phyloP scores from a whole-genome alignment of 2,329 filamentous ascomycete genomes.

The Proliferodiscus dingleyae region DNA sequence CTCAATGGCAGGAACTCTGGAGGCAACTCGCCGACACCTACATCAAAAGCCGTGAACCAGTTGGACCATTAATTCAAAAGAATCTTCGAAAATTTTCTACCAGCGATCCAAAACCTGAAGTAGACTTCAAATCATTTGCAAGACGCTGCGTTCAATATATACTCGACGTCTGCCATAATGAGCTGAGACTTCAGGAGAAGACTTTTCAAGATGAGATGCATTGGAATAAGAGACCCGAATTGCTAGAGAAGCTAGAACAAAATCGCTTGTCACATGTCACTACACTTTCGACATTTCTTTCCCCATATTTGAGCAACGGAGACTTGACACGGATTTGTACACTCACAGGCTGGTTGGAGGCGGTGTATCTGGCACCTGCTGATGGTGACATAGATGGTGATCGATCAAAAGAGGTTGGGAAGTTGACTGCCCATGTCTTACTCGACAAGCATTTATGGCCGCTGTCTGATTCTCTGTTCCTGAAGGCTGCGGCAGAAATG shows the following conservation, averaged over 20 bases:
- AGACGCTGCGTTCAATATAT: slow-evolving; percentile 27
- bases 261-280: slow-evolving; percentile 26
- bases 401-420: slow-evolving; percentile 19
- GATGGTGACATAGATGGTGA: slow-evolving; percentile 24
- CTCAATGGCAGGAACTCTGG: slow-evolving; percentile 55
- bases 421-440: slow-evolving; percentile 23
- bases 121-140: slow-evolving; percentile 29
- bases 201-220: slow-evolving; percentile 29
- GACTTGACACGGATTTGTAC: slow-evolving; percentile 26
- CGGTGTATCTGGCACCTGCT: slow-evolving; percentile 24
- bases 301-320: slow-evolving; percentile 25
- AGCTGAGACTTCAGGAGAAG: slow-evolving; percentile 25
- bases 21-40: slow-evolving; percentile 50
- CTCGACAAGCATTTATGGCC: slow-evolving; percentile 30
- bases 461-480: slow-evolving; percentile 27
- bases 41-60: slow-evolving; percentile 39
- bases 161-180: slow-evolving; percentile 31
- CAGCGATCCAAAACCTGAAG: slow-evolving; percentile 23
- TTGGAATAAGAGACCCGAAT: slow-evolving; percentile 24
- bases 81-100: slow-evolving; percentile 45
- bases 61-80: slow-evolving; percentile 52
- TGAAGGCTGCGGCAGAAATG: slow-evolving; percentile 28
- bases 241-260: slow-evolving; percentile 27
- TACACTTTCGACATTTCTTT: slow-evolving; percentile 24
- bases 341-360: slow-evolving; percentile 29